These are phyloP conservation scores for Suhomyces bribrorum DNA, from an alignment of 1,139 yeast species.

Conservation along the genomic window DNA sequence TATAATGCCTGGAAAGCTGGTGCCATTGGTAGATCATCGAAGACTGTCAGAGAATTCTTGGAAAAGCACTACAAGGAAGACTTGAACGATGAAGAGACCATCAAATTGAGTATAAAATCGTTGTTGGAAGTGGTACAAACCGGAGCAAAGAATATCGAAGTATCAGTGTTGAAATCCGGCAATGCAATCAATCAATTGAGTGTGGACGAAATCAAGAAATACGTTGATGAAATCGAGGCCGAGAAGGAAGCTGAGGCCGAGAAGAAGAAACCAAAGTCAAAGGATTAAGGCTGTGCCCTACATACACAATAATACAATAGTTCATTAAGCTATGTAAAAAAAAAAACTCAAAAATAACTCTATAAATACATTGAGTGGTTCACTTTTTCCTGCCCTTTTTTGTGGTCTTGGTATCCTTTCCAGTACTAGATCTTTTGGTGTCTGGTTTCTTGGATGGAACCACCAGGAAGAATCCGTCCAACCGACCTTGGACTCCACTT, in stretches of 20 bases:
- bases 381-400: slow-evolving; percentile 22
- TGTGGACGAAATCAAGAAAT: slow-evolving; percentile 71
- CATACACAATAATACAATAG: background rate
- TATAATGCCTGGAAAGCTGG: slow-evolving; percentile 99
- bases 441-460: slow-evolving; percentile 50
- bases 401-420: slow-evolving; percentile 19
- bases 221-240: slow-evolving; percentile 82
- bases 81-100: slow-evolving; percentile 69
- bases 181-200: slow-evolving; percentile 54
- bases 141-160: slow-evolving; percentile 94
- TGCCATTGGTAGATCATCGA: slow-evolving; percentile 93
- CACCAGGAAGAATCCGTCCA: slow-evolving; percentile 87
- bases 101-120: slow-evolving; percentile 81
- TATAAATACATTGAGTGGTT: background rate
- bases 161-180: slow-evolving; percentile 80
- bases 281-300: slow-evolving; percentile 29
- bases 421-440: slow-evolving; percentile 26
- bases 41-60: slow-evolving; percentile 92
- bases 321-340: background rate
- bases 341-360: background rate
- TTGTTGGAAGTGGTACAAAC: slow-evolving; percentile 96
- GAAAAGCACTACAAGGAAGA: slow-evolving; percentile 87
- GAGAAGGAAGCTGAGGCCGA: slow-evolving; percentile 92
- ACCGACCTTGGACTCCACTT: slow-evolving; percentile 84
- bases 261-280: slow-evolving; percentile 64